A percentile compares a stretch with the other conserved stretches of the same genome.
phyloP scores from a whole-genome alignment of 768 basidiomycete genomes.

The Pulveroboletus frians region DNA sequence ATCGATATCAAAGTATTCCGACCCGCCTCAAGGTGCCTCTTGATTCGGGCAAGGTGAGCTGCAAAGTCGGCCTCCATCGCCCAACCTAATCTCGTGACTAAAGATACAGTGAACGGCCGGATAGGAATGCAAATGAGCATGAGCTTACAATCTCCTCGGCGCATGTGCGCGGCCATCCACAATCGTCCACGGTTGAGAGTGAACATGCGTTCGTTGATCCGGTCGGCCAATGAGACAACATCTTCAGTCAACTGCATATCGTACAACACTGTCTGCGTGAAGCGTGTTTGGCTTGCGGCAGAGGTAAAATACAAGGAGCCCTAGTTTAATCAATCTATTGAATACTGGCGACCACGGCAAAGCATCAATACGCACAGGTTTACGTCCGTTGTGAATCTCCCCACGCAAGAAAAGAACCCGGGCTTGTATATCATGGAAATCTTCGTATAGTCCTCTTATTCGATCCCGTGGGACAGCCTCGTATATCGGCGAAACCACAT shows the following conservation, averaged over 20 bases:
- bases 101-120: not conserved
- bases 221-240: constrained; percentile 27
- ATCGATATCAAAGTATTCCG: constrained; percentile 16
- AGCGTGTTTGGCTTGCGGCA: constrained; percentile 21
- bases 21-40: constrained; percentile 19
- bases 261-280: constrained; percentile 30
- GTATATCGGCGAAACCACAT: constrained; percentile 32
- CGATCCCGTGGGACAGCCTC: constrained; percentile 31
- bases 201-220: constrained; percentile 31
- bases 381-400: constrained; percentile 34
- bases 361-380: constrained; percentile 29
- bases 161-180: constrained; percentile 45
- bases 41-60: constrained; percentile 33
- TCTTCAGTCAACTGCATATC: constrained; percentile 23
- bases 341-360: not conserved
- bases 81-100: constrained; percentile 31
- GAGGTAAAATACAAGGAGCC: constrained; percentile 34
- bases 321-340: constrained; percentile 12
- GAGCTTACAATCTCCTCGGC: constrained; percentile 40
- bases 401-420: constrained; percentile 39
- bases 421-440: constrained; percentile 29
- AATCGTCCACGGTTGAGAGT: constrained; percentile 26
- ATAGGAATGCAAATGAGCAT: not conserved
- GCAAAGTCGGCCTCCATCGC: constrained; percentile 29
- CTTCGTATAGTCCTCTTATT: constrained; percentile 37